Conservation (phyloP, 139 green algal genomes). For the Pseudopediastrum boryanum region DNA sequence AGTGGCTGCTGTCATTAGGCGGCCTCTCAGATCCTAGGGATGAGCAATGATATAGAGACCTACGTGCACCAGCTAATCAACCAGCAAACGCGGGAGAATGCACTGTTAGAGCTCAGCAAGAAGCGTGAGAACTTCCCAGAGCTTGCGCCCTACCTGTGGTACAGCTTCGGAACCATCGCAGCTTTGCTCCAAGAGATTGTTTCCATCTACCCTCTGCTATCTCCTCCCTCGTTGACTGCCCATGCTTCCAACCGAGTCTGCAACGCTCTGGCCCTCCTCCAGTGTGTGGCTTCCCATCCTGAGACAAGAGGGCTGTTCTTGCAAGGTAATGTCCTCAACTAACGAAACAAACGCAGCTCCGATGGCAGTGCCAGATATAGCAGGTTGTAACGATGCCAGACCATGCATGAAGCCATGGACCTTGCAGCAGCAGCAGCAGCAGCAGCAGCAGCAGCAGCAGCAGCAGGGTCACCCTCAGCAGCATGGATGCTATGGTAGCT, state of each 20-base stretch:
- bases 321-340: conserved; percentile 65
- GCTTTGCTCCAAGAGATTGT: conserved; percentile 97
- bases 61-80: conserved; percentile 68
- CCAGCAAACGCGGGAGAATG: conserved; percentile 83
- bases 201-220: conserved; percentile 95
- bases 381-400: too few species aligned
- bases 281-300: conserved; percentile 96
- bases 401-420: too few species aligned
- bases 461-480: too few species aligned
- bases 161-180: conserved; percentile 95
- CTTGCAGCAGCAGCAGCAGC: neutral
- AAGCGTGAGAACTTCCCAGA: conserved; percentile 96
- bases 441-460: neutral
- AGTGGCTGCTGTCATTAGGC: neutral
- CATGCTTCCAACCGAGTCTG: conserved; percentile 97
- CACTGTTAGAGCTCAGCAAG: conserved; percentile 97
- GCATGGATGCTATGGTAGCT: too few species aligned
- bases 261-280: conserved; percentile 96
- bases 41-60: conserved; percentile 47
- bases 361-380: too few species aligned
- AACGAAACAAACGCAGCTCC: neutral
- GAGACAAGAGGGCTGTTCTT: conserved; percentile 95
- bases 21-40: neutral
- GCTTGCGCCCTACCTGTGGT: conserved; percentile 95
- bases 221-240: conserved; percentile 90